Evolutionary conservation across 139 green algal species (phyloP).

Genomic region (Volvox reticuliferus): DNA sequence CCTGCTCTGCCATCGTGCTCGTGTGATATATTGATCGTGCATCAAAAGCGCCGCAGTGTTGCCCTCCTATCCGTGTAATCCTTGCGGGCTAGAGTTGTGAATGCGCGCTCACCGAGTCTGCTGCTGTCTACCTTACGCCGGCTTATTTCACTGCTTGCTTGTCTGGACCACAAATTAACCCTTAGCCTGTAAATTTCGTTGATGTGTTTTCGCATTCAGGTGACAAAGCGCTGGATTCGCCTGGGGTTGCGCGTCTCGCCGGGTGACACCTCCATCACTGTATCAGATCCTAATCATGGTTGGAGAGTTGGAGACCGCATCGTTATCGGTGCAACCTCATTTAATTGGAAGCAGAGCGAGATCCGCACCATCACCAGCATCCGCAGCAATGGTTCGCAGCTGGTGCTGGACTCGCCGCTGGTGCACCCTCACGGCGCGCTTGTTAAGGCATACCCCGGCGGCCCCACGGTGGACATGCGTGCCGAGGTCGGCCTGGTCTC

Average conservation of each 20-base stretch:
- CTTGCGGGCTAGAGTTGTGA: no score
- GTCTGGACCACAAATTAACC: no score
- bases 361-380: conserved; percentile 57
- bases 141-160: no score
- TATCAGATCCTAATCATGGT: conserved; percentile 46
- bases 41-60: no score
- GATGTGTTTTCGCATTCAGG: not conserved
- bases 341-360: conserved; percentile 57
- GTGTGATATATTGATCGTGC: no score
- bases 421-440: conserved; percentile 39
- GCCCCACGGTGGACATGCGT: conserved; percentile 47
- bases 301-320: conserved; percentile 54
- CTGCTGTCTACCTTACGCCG: no score
- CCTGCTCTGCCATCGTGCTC: no score
- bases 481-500: conserved; percentile 57
- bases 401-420: conserved; percentile 53
- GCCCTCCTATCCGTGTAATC: no score
- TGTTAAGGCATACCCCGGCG: conserved; percentile 11
- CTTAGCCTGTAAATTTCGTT: no score
- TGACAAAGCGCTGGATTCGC: conserved; percentile 58
- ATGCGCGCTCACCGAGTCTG: no score
- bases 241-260: conserved; percentile 41
- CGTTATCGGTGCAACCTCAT: conserved; percentile 61
- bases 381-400: not conserved
- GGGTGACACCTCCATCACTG: conserved; percentile 47